Evolutionary conservation across 106 monocot genomes (phyloP).

Genomic region (Acorus calamus): DNA sequence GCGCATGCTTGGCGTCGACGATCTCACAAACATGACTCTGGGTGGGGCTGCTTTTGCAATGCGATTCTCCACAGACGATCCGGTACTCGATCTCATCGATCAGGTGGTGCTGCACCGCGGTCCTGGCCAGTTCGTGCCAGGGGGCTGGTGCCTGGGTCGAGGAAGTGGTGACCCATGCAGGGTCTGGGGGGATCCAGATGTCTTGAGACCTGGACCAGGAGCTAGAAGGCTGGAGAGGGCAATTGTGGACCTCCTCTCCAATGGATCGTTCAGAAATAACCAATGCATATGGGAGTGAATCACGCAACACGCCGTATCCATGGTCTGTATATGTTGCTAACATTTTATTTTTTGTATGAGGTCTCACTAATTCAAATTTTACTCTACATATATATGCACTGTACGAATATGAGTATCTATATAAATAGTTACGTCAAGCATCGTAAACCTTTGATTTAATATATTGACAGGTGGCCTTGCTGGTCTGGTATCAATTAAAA

Average conservation of each 20-base stretch:
- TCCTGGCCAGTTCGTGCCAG: conserved; percentile 31
- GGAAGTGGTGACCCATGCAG: conserved; percentile 42
- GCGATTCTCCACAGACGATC: conserved; percentile 32
- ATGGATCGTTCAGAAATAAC: conserved; percentile 25
- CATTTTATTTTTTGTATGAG: too few relatives aligned
- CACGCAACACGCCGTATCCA: neutral
- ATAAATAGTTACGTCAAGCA: too few relatives aligned
- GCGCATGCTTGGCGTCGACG: conserved; percentile 10
- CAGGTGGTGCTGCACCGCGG: conserved; percentile 39
- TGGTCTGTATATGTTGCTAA: too few relatives aligned
- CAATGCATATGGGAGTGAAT: conserved; percentile 68
- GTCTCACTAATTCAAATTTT: too few relatives aligned
- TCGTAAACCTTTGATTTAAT: too few relatives aligned
- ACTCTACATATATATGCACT: too few relatives aligned
- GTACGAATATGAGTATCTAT: too few relatives aligned
- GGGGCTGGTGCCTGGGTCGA: conserved; percentile 80
- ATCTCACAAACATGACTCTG: conserved; percentile 38
- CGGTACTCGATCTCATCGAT: conserved; percentile 60
- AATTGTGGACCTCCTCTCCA: conserved; percentile 34
- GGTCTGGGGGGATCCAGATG: conserved; percentile 43
- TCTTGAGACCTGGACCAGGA: conserved; percentile 53
- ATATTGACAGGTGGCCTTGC: too few relatives aligned
- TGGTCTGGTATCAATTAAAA: too few relatives aligned
- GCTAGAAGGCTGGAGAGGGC: conserved; percentile 46
- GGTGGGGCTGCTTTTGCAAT: conserved; percentile 61